A percentile compares a stretch with the other conserved stretches of the same genome.
phyloP scores from a whole-genome alignment of 805 yeast species.

The Nakazawaea laoshanensis region DNA sequence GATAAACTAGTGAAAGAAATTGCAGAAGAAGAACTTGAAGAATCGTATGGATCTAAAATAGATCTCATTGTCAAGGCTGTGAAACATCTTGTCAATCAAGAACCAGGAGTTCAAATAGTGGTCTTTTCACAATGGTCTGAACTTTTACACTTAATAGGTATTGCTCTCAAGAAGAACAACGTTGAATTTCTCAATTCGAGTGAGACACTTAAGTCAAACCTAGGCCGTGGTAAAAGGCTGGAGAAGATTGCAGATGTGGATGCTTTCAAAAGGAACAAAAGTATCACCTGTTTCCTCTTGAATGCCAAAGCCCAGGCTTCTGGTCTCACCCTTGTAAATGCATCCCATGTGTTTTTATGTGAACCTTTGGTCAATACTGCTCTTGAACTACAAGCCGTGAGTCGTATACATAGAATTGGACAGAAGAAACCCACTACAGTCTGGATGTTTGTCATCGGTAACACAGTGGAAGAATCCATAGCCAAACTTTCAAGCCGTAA shows the following conservation, averaged over 20 bases:
- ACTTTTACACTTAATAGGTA: conserved; percentile 55
- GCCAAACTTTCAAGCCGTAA: conserved; percentile 58
- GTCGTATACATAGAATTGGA: conserved; percentile 89
- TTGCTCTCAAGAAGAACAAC: conserved; percentile 53
- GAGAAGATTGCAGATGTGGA: conserved; percentile 33
- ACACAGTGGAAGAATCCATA: conserved; percentile 86
- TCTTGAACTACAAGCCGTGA: conserved; percentile 84
- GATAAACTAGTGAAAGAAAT: conserved; percentile 34
- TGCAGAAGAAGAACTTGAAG: conserved; percentile 29
- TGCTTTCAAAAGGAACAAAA: conserved; percentile 48
- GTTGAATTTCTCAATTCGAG: conserved; percentile 50
- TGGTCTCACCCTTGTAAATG: conserved; percentile 85
- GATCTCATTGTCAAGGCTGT: conserved; percentile 75
- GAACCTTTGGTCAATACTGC: conserved; percentile 90
- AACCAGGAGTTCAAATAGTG: conserved; percentile 67
- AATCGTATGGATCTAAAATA: conserved; percentile 75
- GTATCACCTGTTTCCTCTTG: conserved; percentile 75
- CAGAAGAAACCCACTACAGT: conserved; percentile 75
- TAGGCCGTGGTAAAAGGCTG: conserved; percentile 21
- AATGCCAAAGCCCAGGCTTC: conserved; percentile 85
- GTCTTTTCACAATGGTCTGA: conserved; percentile 87
- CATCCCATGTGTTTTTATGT: conserved; percentile 84
- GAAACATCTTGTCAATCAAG: conserved; percentile 48
- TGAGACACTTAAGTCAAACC: conserved; percentile 20
- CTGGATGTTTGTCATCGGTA: conserved; percentile 83